Evolutionary conservation across 306 rosid genomes (phyloP).

Genomic region (Ochetophila trinervis): DNA sequence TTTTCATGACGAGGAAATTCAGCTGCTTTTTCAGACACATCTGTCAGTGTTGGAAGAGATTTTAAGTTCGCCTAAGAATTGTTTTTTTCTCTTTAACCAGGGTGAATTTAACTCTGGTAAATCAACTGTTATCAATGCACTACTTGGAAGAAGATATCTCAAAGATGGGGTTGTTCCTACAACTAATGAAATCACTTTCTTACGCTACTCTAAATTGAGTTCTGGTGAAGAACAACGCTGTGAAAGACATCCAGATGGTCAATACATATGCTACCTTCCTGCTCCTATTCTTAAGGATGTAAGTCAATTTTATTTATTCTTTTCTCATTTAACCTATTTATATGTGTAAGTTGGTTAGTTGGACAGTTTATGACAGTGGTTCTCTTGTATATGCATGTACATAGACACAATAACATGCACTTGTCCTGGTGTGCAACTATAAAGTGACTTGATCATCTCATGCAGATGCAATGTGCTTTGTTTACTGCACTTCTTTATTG

Average conservation of each 20-base stretch:
- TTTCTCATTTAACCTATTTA: not conserved
- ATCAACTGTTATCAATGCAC: slow-evolving; percentile 93
- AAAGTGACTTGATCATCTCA: too few species aligned
- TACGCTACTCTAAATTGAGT: slow-evolving; percentile 53
- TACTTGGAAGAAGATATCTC: slow-evolving; percentile 90
- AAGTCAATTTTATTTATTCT: slow-evolving; percentile 28
- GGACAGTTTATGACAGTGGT: not conserved
- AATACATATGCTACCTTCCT: slow-evolving; percentile 83
- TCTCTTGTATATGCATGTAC: slow-evolving; percentile 5
- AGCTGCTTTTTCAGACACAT: slow-evolving; percentile 4
- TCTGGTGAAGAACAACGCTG: slow-evolving; percentile 54
- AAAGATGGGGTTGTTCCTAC: slow-evolving; percentile 98
- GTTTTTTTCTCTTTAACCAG: slow-evolving; percentile 34
- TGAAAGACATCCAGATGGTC: slow-evolving; percentile 95
- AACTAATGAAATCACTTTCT: slow-evolving; percentile 91
- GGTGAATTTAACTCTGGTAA: slow-evolving; percentile 99
- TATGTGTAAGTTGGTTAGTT: slow-evolving; percentile 17
- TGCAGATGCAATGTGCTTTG: too few species aligned
- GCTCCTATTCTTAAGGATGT: slow-evolving; percentile 93
- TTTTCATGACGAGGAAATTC: not conserved
- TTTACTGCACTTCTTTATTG: too few species aligned
- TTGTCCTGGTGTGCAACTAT: not conserved
- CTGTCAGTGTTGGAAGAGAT: slow-evolving; percentile 23
- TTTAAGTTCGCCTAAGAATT: slow-evolving; percentile 19
- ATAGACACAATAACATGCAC: not conserved